Base-by-base conservation (phyloP, 768 basidiomycete genomes). In the Lyophyllum decastes region DNA sequence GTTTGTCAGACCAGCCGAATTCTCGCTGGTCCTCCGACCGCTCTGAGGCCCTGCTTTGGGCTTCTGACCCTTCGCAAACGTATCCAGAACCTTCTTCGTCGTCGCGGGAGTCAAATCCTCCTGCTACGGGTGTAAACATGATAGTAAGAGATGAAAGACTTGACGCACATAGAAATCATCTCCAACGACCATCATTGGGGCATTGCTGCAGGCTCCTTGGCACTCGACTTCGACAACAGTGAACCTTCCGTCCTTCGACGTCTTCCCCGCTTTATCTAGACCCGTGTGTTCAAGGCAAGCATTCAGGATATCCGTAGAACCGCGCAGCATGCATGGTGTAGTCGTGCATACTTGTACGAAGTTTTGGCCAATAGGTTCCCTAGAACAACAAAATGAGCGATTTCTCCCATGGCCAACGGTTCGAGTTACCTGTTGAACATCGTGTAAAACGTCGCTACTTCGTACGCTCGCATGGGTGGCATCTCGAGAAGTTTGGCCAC, bases 301-400 rank as follows among this genome's bases (percentile, higher is more conserved):
- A 62, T 95, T 78, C 44, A 97, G 82, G 63, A 98, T 95, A 33
- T 92, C 88, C 60, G 90, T 93, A 19, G 94, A 95, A 48, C 95
- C 96, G 60, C 85, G 82, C 34, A 99, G 82, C 90, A 96, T 95
- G 78, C 97, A 99, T 17, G 97, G 97, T 8, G 97, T 98, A 34
- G 97, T 98, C 27, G 97, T 98, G 81, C 97, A 99, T 56, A 98
- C 92, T 76, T 98, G 96, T 33, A 99, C 88, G 68, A 98, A 98
- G 72, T 98, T 82, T 65, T 90, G 77, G 25, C 94, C 95, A 54
- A 98, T 93, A 5, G 95, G 96, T 74, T 97, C 95, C 53, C 94
- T 95, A 59, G 10, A 48, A 49, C 52, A 14, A 2, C 40, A n/a
- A 40, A 25, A 27, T 54, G 46, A 41, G 33, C 38, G 6, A 4